Conservation (phyloP, 2,329 filamentous ascomycete genomes). For the Penicillium vulpinum region DNA sequence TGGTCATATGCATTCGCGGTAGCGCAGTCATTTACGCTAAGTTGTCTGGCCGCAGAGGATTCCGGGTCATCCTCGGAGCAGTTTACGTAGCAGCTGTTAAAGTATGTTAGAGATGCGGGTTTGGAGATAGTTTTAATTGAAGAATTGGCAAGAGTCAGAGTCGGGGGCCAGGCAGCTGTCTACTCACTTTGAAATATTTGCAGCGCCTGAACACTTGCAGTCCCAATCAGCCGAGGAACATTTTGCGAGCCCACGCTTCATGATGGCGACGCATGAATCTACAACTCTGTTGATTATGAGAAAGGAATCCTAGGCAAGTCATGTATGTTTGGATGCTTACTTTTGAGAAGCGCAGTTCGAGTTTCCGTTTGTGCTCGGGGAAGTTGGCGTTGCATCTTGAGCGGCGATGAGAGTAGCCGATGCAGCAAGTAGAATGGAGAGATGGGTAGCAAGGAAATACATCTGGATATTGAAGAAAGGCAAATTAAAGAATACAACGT, state of each 20-base stretch:
- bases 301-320: background rate
- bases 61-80: slow-evolving; percentile 18
- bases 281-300: slow-evolving; percentile 18
- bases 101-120: background rate
- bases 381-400: slow-evolving; percentile 8
- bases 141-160: too few relatives aligned
- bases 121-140: background rate
- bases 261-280: slow-evolving; percentile 16
- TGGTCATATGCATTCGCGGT: slow-evolving; percentile 24
- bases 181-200: slow-evolving; percentile 25
- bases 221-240: slow-evolving; percentile 20
- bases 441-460: background rate
- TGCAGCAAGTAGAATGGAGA: slow-evolving; percentile 5
- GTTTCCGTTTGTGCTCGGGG: background rate
- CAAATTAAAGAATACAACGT: background rate
- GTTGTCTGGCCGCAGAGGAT: slow-evolving; percentile 12
- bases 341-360: slow-evolving; percentile 13
- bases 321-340: background rate
- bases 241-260: slow-evolving; percentile 13
- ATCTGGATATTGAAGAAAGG: background rate
- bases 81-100: slow-evolving; percentile 20
- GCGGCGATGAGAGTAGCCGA: slow-evolving; percentile 7
- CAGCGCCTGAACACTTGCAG: slow-evolving; percentile 22
- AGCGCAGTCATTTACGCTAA: slow-evolving; percentile 18
- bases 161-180: too few relatives aligned